Base-by-base conservation (phyloP, 176 grass and related monocot genomes). In the Triticum urartu region DNA sequence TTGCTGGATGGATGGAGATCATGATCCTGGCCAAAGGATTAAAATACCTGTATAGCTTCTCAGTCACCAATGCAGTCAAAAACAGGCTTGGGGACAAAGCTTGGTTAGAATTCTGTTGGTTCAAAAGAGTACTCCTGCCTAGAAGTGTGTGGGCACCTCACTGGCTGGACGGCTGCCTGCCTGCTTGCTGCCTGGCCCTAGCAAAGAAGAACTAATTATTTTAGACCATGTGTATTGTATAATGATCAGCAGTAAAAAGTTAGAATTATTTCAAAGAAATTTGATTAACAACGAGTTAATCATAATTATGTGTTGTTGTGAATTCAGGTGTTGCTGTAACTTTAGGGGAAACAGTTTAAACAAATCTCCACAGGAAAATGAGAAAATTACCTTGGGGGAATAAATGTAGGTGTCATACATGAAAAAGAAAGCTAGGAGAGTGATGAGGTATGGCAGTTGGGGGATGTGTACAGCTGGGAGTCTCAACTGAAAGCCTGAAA, bases 21-120 rank as follows among this genome's bases (percentile, higher is more conserved):
- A 85, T 30, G 50, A 85, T 85, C 70, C 13, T 36, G 82, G 84
- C 8, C 81, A 88, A 62, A 71, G 38, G 67, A 79, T 77, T 69
- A 54, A 22, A 86, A 91, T 88, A 64, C 63, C 63, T 85, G 70
- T 40, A 68, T 48, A 52, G 52, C 84, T 84, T 89, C 87, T 84
- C 87, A 87, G 84, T 92, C 87, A 92, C 84, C 91, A 89, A 92
- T 77, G 91, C 91, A 30, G 91, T 92, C 91, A 92, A 92, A 89
- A 92, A 87, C 87, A 84, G 69, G 81, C 63, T 89, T 92, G 80
- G 60, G 79, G 90, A 89, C 90, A 89, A 89, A 89, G 87, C 74
- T 84, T 84, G 80, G 62, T 89, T 77, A 85, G 73, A 70, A 79
- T 85, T 89, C 89, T 87, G 87, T 76, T 89, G 87, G 91, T 89